Evolutionary conservation across 331 rosid species (phyloP).

Genomic region (Stylosanthes scabra): DNA sequence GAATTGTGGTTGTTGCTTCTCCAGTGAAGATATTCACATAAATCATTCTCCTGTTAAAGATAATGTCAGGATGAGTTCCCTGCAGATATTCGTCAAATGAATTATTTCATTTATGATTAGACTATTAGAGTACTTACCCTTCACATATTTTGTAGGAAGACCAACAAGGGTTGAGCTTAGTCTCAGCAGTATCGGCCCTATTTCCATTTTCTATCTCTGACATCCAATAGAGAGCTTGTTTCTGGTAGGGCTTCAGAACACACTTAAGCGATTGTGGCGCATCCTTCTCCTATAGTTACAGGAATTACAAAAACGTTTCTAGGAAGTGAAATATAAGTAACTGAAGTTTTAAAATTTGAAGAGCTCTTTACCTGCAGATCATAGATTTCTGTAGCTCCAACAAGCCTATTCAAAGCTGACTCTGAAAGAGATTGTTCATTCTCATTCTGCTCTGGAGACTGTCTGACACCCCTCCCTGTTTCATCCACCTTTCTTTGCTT

Average conservation of each 20-base stretch:
- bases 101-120: background rate
- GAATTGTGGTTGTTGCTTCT: constrained; percentile 68
- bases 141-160: constrained; percentile 74
- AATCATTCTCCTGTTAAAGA: constrained; percentile 63
- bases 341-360: background rate
- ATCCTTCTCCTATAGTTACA: constrained; percentile 67
- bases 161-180: constrained; percentile 91
- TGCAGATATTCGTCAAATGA: background rate
- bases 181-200: constrained; percentile 57
- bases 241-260: constrained; percentile 82
- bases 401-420: constrained; percentile 68
- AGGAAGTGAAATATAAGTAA: constrained; percentile 3
- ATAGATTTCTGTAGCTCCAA: constrained; percentile 77
- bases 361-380: constrained; percentile 63
- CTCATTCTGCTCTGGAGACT: constrained; percentile 51
- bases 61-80: constrained; percentile 10
- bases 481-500: constrained; percentile 68
- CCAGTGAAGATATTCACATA: constrained; percentile 82
- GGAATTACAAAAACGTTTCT: constrained; percentile 1
- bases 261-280: constrained; percentile 65
- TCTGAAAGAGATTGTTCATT: constrained; percentile 77
- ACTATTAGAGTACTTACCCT: constrained; percentile 55
- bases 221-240: constrained; percentile 92
- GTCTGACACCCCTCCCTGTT: constrained; percentile 44
- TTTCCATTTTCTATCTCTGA: constrained; percentile 73